A percentile compares a stretch with the other conserved stretches of the same genome.
Conservation (phyloP, 2,329 filamentous ascomycete genomes). For the Aureobasidium sp. region DNA sequence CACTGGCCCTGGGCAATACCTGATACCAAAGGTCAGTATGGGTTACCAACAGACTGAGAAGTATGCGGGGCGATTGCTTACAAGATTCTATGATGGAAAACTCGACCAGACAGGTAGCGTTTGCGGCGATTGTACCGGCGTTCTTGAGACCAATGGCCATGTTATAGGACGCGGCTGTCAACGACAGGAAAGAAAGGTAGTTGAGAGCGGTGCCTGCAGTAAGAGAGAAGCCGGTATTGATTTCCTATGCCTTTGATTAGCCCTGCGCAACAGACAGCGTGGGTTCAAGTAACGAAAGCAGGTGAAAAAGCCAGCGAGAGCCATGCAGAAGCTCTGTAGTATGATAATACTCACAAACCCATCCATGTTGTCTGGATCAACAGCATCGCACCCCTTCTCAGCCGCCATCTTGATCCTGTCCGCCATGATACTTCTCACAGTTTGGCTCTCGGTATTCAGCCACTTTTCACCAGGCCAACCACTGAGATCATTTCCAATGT, state of each 20-base stretch:
- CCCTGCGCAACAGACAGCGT: neutral
- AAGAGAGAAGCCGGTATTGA: constrained; percentile 56
- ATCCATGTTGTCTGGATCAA: constrained; percentile 29
- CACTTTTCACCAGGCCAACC: constrained; percentile 64
- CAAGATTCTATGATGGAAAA: constrained; percentile 69
- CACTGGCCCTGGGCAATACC: constrained; percentile 53
- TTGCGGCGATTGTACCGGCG: constrained; percentile 51
- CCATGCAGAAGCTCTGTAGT: no score
- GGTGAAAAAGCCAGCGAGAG: no score
- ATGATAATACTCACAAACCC: constrained; percentile 15
- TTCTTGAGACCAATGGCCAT: constrained; percentile 65
- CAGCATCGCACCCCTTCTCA: constrained; percentile 33
- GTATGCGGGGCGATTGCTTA: neutral
- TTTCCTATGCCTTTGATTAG: constrained; percentile 27
- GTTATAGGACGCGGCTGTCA: constrained; percentile 46
- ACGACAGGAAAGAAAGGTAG: constrained; percentile 55
- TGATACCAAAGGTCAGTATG: neutral
- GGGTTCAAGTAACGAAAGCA: no score
- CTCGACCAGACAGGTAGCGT: constrained; percentile 47
- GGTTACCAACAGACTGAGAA: no score
- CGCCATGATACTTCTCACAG: constrained; percentile 60
- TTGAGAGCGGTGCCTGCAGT: constrained; percentile 50
- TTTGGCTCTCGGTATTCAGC: constrained; percentile 52
- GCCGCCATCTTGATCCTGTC: constrained; percentile 52
- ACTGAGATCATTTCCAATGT: constrained; percentile 52